A percentile compares a stretch with the other conserved stretches of the same genome.
These are phyloP conservation scores for Talaromyces sp. DNA, from an alignment of 2,329 filamentous ascomycete species.

Conservation along the genomic window DNA sequence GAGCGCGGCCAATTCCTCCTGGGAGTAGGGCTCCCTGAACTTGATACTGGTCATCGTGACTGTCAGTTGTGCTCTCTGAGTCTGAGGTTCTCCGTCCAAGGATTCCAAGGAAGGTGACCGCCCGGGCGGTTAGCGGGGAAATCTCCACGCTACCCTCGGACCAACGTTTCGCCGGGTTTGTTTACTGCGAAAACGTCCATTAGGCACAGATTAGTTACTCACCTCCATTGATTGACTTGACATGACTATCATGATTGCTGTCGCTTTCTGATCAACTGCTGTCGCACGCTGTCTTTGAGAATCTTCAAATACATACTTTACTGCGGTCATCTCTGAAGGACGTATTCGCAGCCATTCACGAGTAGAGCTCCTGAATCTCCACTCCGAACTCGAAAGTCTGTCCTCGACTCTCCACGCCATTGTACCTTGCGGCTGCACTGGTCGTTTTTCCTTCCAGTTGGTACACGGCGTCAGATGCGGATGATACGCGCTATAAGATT, in stretches of 20 bases:
- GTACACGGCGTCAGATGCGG: neutral
- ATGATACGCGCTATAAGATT: neutral
- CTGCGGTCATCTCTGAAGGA: neutral
- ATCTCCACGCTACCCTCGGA: neutral
- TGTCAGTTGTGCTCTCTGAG: neutral
- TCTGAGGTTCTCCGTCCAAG: neutral
- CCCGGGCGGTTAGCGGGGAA: neutral
- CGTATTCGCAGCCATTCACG: neutral
- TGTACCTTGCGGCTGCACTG: neutral
- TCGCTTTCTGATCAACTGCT: neutral
- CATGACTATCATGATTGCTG: neutral
- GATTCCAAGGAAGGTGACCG: neutral
- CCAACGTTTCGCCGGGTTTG: neutral
- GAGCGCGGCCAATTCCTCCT: constrained; percentile 71
- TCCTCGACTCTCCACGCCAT: neutral
- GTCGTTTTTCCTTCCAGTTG: neutral
- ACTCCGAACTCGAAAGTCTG: neutral
- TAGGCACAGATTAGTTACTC: neutral
- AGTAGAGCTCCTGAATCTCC: neutral
- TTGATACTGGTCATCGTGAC: constrained; percentile 68
- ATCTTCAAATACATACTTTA: neutral
- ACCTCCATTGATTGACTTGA: no score
- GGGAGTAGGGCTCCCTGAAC: constrained; percentile 70
- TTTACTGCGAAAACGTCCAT: constrained; percentile 2
- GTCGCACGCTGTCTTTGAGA: neutral